Conservation (phyloP, 2,329 filamentous ascomycete species). For the Thyridium curvatum region DNA sequence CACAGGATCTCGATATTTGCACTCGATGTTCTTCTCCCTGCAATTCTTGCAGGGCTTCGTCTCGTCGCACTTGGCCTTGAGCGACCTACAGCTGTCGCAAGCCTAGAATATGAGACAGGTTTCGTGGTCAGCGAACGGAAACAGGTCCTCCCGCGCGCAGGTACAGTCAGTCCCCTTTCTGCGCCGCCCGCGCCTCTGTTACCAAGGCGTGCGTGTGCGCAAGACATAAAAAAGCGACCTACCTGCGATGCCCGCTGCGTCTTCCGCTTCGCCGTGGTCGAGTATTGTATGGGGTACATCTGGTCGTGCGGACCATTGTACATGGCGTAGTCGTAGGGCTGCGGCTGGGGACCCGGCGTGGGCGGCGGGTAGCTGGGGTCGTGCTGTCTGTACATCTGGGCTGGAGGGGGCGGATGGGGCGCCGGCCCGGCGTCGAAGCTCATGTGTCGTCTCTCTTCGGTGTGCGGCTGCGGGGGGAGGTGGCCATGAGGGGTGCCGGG, state of each 20-base stretch:
- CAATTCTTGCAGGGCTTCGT: constrained; percentile 79
- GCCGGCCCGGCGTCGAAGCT: constrained; percentile 42
- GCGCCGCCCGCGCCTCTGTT: too few relatives aligned
- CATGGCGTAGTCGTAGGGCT: constrained; percentile 23
- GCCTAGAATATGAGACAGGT: constrained; percentile 47
- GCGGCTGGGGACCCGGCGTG: constrained; percentile 30
- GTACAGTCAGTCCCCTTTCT: too few relatives aligned
- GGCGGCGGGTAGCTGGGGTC: constrained; percentile 34
- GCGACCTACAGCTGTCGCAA: constrained; percentile 80
- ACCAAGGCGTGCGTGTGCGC: too few relatives aligned
- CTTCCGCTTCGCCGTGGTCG: constrained; percentile 49
- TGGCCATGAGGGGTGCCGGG: constrained; percentile 27
- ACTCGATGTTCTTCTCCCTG: constrained; percentile 76
- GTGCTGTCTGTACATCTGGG: constrained; percentile 27
- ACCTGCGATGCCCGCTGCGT: constrained; percentile 62
- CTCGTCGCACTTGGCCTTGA: constrained; percentile 91
- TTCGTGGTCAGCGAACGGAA: neutral
- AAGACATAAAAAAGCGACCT: constrained; percentile 11
- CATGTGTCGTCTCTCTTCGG: constrained; percentile 46
- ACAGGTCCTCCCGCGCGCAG: too few relatives aligned
- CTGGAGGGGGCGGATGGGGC: constrained; percentile 34
- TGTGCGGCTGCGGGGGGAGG: constrained; percentile 30
- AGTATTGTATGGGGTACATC: constrained; percentile 33
- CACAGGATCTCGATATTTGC: constrained; percentile 84
- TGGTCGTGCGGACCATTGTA: constrained; percentile 29